A percentile compares a stretch with the other conserved stretches of the same genome.
These are phyloP conservation scores for Pleurozium schreberi DNA, from an alignment of 225 moss, liverwort and hornwort species.

Conservation along the genomic window DNA sequence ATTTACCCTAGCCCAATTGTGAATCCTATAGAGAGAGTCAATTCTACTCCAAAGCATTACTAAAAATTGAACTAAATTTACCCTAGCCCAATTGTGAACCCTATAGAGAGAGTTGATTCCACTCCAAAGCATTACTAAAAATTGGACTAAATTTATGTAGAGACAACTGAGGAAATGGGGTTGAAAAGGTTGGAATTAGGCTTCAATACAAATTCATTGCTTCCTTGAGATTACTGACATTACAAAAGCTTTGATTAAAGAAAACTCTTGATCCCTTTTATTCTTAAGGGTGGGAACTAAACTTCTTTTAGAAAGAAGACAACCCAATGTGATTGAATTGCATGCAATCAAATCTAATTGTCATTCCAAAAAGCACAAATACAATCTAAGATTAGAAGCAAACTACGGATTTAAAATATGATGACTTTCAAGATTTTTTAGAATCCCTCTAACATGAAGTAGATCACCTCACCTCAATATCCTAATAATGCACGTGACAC, in stretches of 20 bases:
- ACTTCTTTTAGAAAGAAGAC: neutral
- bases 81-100: neutral
- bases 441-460: too few relatives aligned
- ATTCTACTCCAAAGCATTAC: neutral
- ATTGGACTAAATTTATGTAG: neutral
- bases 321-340: neutral
- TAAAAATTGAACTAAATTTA: neutral
- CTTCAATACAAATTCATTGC: neutral
- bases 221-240: neutral
- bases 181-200: neutral
- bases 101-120: neutral
- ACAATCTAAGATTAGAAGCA: neutral
- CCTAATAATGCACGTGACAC: rapidly evolving
- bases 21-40: neutral
- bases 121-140: neutral
- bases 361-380: too few relatives aligned
- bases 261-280: neutral
- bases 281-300: neutral
- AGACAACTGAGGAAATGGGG: neutral
- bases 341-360: neutral
- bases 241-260: neutral
- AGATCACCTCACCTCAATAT: too few relatives aligned
- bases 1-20: neutral
- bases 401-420: rapidly evolving
- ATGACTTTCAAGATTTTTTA: neutral